Conservation (phyloP, 2,329 filamentous ascomycete species). For the Hymenoscyphus fructigenus region DNA sequence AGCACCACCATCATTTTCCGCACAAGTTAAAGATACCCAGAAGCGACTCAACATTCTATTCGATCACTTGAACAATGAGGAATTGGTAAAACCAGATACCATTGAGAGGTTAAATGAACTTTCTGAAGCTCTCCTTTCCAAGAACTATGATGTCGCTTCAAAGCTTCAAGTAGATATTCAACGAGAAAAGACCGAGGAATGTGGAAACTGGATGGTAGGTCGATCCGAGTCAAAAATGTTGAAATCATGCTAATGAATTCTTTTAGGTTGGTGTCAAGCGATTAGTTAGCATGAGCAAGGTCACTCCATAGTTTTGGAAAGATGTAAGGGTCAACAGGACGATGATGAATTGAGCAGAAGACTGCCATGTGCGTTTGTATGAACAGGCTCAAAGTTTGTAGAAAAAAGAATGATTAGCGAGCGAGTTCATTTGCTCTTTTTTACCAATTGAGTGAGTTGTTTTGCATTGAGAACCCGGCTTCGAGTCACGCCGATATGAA, state of each 20-base stretch:
- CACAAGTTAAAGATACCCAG: conserved; percentile 90
- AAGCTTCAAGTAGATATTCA: conserved; percentile 73
- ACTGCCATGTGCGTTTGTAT: neutral
- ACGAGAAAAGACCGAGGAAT: conserved; percentile 74
- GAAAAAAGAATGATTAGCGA: neutral
- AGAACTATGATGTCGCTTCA: conserved; percentile 67
- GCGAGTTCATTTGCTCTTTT: neutral
- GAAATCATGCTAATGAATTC: conserved; percentile 41
- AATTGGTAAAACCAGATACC: conserved; percentile 79
- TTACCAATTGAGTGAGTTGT: neutral
- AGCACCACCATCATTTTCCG: conserved; percentile 81
- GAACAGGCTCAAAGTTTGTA: neutral
- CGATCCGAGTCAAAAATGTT: neutral
- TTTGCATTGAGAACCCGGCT: neutral
- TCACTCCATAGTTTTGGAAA: conserved; percentile 50
- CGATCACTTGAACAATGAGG: conserved; percentile 94
- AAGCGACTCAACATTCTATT: conserved; percentile 93
- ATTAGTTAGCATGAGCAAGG: conserved; percentile 76
- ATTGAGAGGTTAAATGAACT: conserved; percentile 65
- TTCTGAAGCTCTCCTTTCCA: conserved; percentile 63
- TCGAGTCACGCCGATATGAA: neutral
- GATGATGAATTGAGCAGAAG: neutral
- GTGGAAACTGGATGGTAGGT: conserved; percentile 84
- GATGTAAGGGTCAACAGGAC: neutral
- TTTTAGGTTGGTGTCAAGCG: conserved; percentile 71